phyloP scores from a whole-genome alignment of 495 filamentous ascomycete species.

The Talaromyces adpressus region DNA sequence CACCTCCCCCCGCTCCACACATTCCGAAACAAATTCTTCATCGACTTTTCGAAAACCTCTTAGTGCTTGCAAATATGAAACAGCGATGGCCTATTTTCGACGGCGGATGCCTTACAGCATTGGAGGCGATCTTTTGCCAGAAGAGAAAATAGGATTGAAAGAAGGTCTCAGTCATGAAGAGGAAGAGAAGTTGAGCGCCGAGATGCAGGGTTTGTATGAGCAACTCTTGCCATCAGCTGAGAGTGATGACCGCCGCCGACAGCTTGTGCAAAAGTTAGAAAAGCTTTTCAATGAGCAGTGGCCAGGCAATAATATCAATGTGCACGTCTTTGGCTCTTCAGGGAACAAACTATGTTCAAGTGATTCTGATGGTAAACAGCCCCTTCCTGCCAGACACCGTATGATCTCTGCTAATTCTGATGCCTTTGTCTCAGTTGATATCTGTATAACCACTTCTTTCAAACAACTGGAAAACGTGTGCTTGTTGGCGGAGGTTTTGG shows the following conservation, averaged over 20 bases:
- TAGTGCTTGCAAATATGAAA: conserved; percentile 75
- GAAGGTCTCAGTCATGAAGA: conserved; percentile 64
- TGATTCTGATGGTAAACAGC: conserved; percentile 82
- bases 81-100: conserved; percentile 60
- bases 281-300: conserved; percentile 80
- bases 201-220: conserved; percentile 79
- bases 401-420: neutral
- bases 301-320: conserved; percentile 84
- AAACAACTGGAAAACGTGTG: conserved; percentile 82
- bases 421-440: conserved; percentile 63
- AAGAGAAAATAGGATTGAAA: conserved; percentile 57
- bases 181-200: conserved; percentile 67
- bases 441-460: conserved; percentile 89
- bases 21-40: conserved; percentile 75
- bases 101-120: conserved; percentile 87
- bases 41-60: conserved; percentile 56
- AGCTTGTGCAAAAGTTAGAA: conserved; percentile 79
- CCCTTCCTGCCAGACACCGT: neutral
- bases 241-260: conserved; percentile 65
- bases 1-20: conserved; percentile 83
- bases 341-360: conserved; percentile 92
- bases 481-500: conserved; percentile 75
- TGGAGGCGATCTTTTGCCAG: conserved; percentile 67
- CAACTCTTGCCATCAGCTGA: conserved; percentile 74
- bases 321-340: conserved; percentile 93